phyloP scores from a whole-genome alignment of 371 early-diverging fungal genomes.

The Catenaria anguillulae region DNA sequence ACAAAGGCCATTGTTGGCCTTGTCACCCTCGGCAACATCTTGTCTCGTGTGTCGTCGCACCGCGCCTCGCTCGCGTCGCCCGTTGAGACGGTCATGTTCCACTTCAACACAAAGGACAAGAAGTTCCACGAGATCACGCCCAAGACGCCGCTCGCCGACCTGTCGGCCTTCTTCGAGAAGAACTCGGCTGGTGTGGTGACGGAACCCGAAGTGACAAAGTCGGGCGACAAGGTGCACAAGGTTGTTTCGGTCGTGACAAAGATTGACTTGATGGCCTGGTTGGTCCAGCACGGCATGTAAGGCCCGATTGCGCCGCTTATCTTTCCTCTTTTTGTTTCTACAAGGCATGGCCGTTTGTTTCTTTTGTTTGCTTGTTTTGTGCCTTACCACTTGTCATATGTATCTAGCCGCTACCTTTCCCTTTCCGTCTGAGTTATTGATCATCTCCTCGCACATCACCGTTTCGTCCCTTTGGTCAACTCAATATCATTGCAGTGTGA shows the following conservation, averaged over 20 bases:
- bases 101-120: constrained; percentile 47
- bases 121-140: constrained; percentile 67
- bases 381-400: too few relatives aligned
- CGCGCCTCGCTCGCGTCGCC: constrained; percentile 46
- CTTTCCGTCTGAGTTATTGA: too few relatives aligned
- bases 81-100: constrained; percentile 68
- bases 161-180: constrained; percentile 79
- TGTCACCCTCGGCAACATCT: constrained; percentile 71
- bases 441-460: too few relatives aligned
- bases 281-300: constrained; percentile 19
- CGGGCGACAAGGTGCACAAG: constrained; percentile 6
- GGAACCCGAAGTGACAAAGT: too few relatives aligned
- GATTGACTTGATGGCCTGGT: constrained; percentile 26
- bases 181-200: constrained; percentile 82
- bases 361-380: too few relatives aligned
- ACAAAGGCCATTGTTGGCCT: constrained; percentile 52
- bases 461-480: too few relatives aligned
- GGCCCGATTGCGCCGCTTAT: too few relatives aligned
- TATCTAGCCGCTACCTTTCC: too few relatives aligned
- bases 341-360: too few relatives aligned
- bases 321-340: too few relatives aligned
- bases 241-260: constrained; percentile 31
- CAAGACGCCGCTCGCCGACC: constrained; percentile 60
- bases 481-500: too few relatives aligned
- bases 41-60: constrained; percentile 62